Percentiles rank a stretch among this genome's conserved stretches.
These are phyloP conservation scores for Phellinidium pouzarii DNA, from an alignment of 1,284 basidiomycete genomes.

Conservation along the genomic window DNA sequence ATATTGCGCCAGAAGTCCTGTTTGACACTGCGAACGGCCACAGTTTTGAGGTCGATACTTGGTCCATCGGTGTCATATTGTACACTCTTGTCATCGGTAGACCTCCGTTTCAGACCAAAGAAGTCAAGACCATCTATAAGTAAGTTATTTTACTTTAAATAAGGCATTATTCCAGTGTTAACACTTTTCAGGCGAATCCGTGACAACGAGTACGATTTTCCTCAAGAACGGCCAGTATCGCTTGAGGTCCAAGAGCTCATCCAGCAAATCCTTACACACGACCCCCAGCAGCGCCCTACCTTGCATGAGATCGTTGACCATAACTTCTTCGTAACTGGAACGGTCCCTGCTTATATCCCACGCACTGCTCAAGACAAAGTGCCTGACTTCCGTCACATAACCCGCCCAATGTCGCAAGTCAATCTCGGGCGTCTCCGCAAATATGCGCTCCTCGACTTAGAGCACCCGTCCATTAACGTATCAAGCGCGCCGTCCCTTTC, in stretches of 20 bases:
- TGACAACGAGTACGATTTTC: conserved; percentile 93
- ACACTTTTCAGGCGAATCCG: conserved; percentile 70
- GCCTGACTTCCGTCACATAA: conserved; percentile 72
- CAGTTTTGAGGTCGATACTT: conserved; percentile 97
- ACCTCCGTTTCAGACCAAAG: conserved; percentile 97
- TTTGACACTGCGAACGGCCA: conserved; percentile 96
- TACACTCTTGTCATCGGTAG: conserved; percentile 93
- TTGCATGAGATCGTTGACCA: conserved; percentile 84
- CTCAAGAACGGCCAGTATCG: conserved; percentile 69
- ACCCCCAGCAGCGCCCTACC: conserved; percentile 76
- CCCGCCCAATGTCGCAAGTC: conserved; percentile 50
- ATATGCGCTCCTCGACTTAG: conserved; percentile 54
- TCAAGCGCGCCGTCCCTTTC: conserved; percentile 27
- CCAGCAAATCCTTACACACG: conserved; percentile 77
- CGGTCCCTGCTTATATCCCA: conserved; percentile 78
- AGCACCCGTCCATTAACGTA: conserved; percentile 38
- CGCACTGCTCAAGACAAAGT: conserved; percentile 64
- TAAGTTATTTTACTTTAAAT: conserved; percentile 31
- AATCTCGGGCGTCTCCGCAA: conserved; percentile 68
- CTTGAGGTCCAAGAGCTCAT: conserved; percentile 74
- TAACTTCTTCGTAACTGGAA: conserved; percentile 78
- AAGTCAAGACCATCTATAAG: conserved; percentile 93
- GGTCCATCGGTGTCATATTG: conserved; percentile 95
- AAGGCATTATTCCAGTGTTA: conserved; percentile 16
- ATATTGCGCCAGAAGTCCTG: conserved; percentile 96